Base-by-base conservation (phyloP, 495 filamentous ascomycete species). In the Cetradonia linearis region DNA sequence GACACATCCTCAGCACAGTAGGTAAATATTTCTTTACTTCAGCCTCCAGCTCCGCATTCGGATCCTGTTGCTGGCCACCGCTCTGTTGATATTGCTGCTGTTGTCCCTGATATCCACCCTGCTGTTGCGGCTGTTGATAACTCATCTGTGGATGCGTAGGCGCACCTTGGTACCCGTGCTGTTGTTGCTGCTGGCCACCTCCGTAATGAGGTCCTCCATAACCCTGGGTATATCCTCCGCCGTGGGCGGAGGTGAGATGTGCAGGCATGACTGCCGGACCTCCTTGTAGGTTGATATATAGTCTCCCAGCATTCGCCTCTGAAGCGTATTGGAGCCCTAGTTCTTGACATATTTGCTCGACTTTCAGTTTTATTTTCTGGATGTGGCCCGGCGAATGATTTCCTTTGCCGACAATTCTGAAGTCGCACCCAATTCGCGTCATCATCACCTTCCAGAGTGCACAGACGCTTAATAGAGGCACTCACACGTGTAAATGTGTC, bases 281-380 rank as follows among this genome's bases (percentile, higher is more conserved):
- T 18, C 84, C 83, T 44, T 77, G 75, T 34, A 87, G 72, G 66
- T 87, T 82, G 27, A 88, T 73, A 66, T 86, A 95, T 11, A 98
- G 88, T 13, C 88, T 72, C 3, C 93, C 93, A 5, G 83, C 84
- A 66, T 98, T 98, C 37, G 87, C 83, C 76, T 96, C 93, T 3
- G 88, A 89, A 48, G 77, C 68, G 70, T 86, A 95, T 64, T 89
- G 80, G 28, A 97, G 74, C 1, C 92, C 90, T 28, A 92, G 72
- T 67, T 95, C 86, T 13, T 73, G 79, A 70, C 90, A 95, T 52
- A 97, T 73, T 65, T 87, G 76, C 72, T 96, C 91, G 20, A 97
- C 91, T 31, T 85, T 77, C 7, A 93, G 93, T 71, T 91, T 96
- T 68, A 98, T 82, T 75, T 93, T 96, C 69, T 93, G 86, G 47